Evolutionary conservation across 2,329 filamentous ascomycete species (phyloP).

Genomic region (Cephalotrichum gorgonifer): DNA sequence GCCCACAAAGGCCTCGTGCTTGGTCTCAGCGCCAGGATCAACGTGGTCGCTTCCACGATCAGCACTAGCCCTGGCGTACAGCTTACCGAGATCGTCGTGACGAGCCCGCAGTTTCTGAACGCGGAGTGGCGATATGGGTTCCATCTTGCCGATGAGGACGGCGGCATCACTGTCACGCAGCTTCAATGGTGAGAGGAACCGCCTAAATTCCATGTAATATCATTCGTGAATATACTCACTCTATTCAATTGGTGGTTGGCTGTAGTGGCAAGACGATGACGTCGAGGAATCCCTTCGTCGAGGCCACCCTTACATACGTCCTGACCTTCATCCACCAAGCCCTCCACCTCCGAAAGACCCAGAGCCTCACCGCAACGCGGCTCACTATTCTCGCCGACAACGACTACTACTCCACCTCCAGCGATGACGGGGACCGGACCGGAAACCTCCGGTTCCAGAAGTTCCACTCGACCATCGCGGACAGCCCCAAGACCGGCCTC

Average conservation of each 20-base stretch:
- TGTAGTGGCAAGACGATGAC: constrained; percentile 30
- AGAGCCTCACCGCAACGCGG: constrained; percentile 52
- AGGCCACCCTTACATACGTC: constrained; percentile 80
- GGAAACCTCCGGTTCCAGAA: constrained; percentile 52
- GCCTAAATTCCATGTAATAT: neutral
- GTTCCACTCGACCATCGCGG: constrained; percentile 64
- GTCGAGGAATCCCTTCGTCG: constrained; percentile 69
- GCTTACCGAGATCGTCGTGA: constrained; percentile 66
- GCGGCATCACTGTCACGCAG: constrained; percentile 75
- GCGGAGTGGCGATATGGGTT: constrained; percentile 86
- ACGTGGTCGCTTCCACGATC: constrained; percentile 49
- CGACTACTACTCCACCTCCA: constrained; percentile 77
- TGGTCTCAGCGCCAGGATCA: constrained; percentile 58
- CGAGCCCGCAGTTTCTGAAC: constrained; percentile 81
- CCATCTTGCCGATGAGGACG: constrained; percentile 55
- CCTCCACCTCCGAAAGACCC: constrained; percentile 17
- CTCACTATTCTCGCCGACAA: constrained; percentile 90
- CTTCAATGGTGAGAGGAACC: constrained; percentile 55
- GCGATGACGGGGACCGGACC: constrained; percentile 12
- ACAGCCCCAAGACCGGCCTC: constrained; percentile 90
- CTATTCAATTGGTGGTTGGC: neutral
- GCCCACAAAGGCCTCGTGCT: constrained; percentile 68
- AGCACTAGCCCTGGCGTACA: constrained; percentile 52
- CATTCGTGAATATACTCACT: constrained; percentile 1
- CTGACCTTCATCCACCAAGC: constrained; percentile 63